These are phyloP conservation scores for Candida piceae DNA, from an alignment of 805 yeast genomes.

Conservation along the genomic window DNA sequence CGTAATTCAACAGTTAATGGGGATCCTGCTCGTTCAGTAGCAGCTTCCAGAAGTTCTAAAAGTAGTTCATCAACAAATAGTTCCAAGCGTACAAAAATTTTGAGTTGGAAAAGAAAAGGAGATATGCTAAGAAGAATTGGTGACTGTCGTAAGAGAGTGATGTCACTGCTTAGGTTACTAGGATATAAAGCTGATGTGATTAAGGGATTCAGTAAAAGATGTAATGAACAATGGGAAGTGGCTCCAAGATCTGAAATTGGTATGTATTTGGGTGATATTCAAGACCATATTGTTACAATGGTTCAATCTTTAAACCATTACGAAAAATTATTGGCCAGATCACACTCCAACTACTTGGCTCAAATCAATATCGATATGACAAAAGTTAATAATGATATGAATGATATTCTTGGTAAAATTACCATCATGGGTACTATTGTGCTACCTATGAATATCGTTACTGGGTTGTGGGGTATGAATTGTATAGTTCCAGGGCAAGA, in stretches of 20 bases:
- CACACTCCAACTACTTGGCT: conserved; percentile 95
- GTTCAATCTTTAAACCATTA: conserved; percentile 91
- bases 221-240: conserved; percentile 77
- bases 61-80: conserved; percentile 10
- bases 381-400: conserved; percentile 92
- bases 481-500: conserved; percentile 93
- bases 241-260: conserved; percentile 85
- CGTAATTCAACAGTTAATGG: conserved; percentile 25
- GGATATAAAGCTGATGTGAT: conserved; percentile 98
- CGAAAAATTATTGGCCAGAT: conserved; percentile 86
- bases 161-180: conserved; percentile 78
- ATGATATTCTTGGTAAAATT: conserved; percentile 90
- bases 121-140: conserved; percentile 94
- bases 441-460: conserved; percentile 88
- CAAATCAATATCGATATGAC: conserved; percentile 98
- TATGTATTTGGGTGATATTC: conserved; percentile 93
- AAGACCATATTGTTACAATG: conserved; percentile 96
- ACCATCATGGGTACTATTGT: conserved; percentile 94
- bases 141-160: conserved; percentile 89
- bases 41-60: conserved; percentile 11
- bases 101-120: conserved; percentile 88
- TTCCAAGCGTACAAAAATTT: conserved; percentile 28
- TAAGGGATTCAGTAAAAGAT: conserved; percentile 88
- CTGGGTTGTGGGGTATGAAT: conserved; percentile 99
- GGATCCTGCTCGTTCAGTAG: no score